These are phyloP conservation scores for Nitzschia palea DNA, from an alignment of 108 stramenopile species.

Conservation along the genomic window DNA sequence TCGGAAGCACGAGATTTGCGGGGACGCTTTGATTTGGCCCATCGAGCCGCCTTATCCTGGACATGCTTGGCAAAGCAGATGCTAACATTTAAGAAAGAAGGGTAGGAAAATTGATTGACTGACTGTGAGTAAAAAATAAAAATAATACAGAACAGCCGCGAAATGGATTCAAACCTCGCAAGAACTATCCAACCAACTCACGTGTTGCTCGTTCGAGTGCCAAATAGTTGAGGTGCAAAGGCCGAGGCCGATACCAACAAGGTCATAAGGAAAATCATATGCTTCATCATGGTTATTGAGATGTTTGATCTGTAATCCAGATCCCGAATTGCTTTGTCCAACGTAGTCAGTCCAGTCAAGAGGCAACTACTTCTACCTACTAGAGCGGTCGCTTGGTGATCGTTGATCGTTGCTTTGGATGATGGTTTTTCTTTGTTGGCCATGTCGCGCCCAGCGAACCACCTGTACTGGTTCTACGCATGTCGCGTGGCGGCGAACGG, in stretches of 20 bases:
- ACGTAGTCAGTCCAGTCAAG: neutral
- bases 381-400: too few relatives aligned
- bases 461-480: too few relatives aligned
- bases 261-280: slow-evolving; percentile 49
- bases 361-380: too few relatives aligned
- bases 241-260: slow-evolving; percentile 48
- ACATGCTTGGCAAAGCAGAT: slow-evolving; percentile 75
- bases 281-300: slow-evolving; percentile 56
- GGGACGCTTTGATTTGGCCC: slow-evolving; percentile 79
- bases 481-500: neutral
- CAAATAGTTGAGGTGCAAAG: slow-evolving; percentile 50
- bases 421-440: too few relatives aligned
- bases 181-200: slow-evolving; percentile 8
- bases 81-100: too few relatives aligned
- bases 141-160: neutral
- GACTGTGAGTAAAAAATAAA: too few relatives aligned
- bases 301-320: neutral
- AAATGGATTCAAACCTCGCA: too few relatives aligned
- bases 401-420: too few relatives aligned
- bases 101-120: too few relatives aligned
- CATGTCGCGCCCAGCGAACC: too few relatives aligned
- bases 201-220: slow-evolving; percentile 30
- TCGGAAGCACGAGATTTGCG: slow-evolving; percentile 80
- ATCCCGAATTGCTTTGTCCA: neutral
- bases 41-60: slow-evolving; percentile 84